Conservation (phyloP, 306 rosid genomes). For the Phaseolus lunatus region DNA sequence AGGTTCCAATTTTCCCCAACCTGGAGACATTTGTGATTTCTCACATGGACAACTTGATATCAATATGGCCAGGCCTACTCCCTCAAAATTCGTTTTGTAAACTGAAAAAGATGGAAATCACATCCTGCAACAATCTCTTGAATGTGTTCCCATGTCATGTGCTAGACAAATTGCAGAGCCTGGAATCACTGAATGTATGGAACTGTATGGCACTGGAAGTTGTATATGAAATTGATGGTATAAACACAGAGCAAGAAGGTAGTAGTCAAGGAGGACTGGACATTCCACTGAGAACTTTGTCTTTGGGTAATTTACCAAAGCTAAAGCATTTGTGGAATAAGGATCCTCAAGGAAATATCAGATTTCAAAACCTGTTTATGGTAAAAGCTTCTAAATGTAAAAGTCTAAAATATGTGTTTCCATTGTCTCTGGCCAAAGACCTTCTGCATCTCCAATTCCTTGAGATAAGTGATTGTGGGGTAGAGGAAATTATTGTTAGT, state of each 20-base stretch:
- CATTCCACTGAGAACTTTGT: slow-evolving; percentile 43
- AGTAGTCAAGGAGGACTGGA: slow-evolving; percentile 18
- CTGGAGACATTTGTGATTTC: slow-evolving; percentile 51
- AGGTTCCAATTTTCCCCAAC: slow-evolving; percentile 53
- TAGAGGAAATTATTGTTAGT: slow-evolving; percentile 43
- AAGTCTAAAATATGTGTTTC: slow-evolving; percentile 46
- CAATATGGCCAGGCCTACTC: slow-evolving; percentile 45
- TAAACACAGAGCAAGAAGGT: neutral
- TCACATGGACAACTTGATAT: slow-evolving; percentile 48
- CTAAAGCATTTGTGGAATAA: slow-evolving; percentile 45
- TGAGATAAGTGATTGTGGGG: slow-evolving; percentile 49
- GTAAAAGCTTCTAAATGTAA: slow-evolving; percentile 41
- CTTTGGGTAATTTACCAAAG: slow-evolving; percentile 49
- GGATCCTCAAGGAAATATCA: slow-evolving; percentile 46
- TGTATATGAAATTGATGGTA: slow-evolving; percentile 45
- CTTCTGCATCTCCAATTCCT: slow-evolving; percentile 44
- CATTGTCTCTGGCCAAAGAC: slow-evolving; percentile 52
- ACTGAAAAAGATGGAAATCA: slow-evolving; percentile 49
- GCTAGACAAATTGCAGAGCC: slow-evolving; percentile 44
- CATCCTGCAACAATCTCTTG: slow-evolving; percentile 41
- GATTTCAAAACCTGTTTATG: slow-evolving; percentile 29
- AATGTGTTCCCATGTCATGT: slow-evolving; percentile 47
- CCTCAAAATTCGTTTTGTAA: slow-evolving; percentile 37
- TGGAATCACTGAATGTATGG: slow-evolving; percentile 48
- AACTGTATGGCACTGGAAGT: slow-evolving; percentile 40